Conservation (phyloP, 2,329 filamentous ascomycete species). For the Cladosporium sp. region DNA sequence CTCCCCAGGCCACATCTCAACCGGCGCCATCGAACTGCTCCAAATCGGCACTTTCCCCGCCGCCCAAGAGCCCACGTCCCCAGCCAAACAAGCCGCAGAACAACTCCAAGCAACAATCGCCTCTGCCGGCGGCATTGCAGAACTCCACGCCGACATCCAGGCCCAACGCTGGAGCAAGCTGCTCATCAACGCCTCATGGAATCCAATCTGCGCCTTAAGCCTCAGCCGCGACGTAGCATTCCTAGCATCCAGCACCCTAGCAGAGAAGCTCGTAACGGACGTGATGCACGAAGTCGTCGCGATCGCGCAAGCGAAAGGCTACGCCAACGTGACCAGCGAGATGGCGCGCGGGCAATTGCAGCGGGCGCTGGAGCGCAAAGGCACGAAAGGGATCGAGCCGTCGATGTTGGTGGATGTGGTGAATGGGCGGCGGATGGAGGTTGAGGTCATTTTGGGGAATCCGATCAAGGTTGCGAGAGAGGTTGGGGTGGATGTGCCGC, state of each 20-base stretch:
- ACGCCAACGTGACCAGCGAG: constrained; percentile 36
- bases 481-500: constrained; percentile 44
- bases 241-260: constrained; percentile 45
- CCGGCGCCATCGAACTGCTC: constrained; percentile 51
- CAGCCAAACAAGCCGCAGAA: constrained; percentile 25
- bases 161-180: constrained; percentile 62
- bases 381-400: constrained; percentile 47
- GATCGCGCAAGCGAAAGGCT: constrained; percentile 46
- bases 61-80: background rate
- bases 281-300: constrained; percentile 51
- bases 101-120: constrained; percentile 38
- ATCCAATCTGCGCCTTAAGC: constrained; percentile 58
- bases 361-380: constrained; percentile 35
- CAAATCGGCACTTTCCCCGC: constrained; percentile 55
- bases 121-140: constrained; percentile 49
- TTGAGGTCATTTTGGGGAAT: constrained; percentile 55
- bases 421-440: constrained; percentile 47
- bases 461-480: constrained; percentile 45
- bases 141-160: constrained; percentile 59
- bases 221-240: constrained; percentile 56
- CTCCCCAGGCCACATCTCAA: constrained; percentile 50
- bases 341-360: constrained; percentile 35
- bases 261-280: constrained; percentile 41
- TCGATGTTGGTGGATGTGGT: constrained; percentile 55
- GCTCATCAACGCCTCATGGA: constrained; percentile 63